Percentiles rank a stretch among this genome's conserved stretches.
These are phyloP conservation scores for Piper betle DNA, from an alignment of 164 flowering plant genomes.

Conservation along the genomic window DNA sequence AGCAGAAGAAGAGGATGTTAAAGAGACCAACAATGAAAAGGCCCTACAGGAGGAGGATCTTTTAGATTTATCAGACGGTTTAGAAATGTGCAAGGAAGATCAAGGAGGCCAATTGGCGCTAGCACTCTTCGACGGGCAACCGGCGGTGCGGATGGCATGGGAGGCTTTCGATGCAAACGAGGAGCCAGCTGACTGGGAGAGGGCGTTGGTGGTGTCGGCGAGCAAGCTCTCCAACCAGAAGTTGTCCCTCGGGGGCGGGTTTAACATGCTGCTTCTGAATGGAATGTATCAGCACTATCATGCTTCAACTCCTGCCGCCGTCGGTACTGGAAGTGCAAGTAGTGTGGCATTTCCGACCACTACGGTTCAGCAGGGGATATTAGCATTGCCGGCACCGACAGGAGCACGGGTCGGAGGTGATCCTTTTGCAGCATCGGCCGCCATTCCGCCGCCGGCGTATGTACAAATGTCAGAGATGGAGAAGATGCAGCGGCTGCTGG, in stretches of 20 bases:
- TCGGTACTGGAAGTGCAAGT: slow-evolving; percentile 35
- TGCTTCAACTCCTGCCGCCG: background rate
- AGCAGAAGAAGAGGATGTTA: slow-evolving; percentile 9
- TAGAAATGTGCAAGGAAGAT: slow-evolving; percentile 19
- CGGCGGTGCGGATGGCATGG: slow-evolving; percentile 27
- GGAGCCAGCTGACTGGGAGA: slow-evolving; percentile 63
- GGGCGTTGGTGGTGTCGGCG: slow-evolving; percentile 32
- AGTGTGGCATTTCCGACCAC: slow-evolving; percentile 40
- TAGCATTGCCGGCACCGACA: slow-evolving; percentile 1
- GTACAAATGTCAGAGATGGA: slow-evolving; percentile 90
- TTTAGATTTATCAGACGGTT: slow-evolving; percentile 33
- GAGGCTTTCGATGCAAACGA: slow-evolving; percentile 29
- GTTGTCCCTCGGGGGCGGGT: slow-evolving; percentile 25
- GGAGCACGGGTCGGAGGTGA: slow-evolving; percentile 12
- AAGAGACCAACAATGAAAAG: background rate
- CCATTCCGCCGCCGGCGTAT: slow-evolving; percentile 61
- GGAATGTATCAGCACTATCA: slow-evolving; percentile 53
- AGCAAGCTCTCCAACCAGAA: slow-evolving; percentile 27
- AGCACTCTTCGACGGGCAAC: slow-evolving; percentile 47
- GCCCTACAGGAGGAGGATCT: slow-evolving; percentile 34
- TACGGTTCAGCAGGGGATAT: too few species aligned
- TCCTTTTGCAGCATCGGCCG: slow-evolving; percentile 67
- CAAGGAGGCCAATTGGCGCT: slow-evolving; percentile 46
- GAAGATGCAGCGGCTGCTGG: slow-evolving; percentile 53
- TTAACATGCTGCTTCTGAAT: slow-evolving; percentile 26